Evolutionary conservation across 1,284 basidiomycete genomes (phyloP), one percentile per base, ranked within the genome.

Genomic region (Ceratobasidium sp.): DNA sequence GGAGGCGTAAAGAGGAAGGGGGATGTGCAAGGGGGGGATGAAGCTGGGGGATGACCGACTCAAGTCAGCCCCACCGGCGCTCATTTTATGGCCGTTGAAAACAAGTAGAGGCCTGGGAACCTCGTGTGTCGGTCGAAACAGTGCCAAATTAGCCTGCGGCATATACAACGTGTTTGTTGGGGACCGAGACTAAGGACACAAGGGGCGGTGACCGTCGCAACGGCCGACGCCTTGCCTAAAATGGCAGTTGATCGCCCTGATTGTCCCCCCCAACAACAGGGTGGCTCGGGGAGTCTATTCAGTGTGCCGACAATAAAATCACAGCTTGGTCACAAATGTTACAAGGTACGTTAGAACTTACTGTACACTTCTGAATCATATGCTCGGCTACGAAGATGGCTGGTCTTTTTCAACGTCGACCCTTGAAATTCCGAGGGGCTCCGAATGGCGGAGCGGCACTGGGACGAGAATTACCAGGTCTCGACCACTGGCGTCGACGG

Each of bases 221-320:
- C 59, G 59, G 59, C 24, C 64, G 22, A 39, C 51, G 34, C n/a
- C n/a, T 58, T 69, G 22, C 65, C 51, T 29, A 31, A n/a, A 54
- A 54, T 22, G 53, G 65, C 9, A 29, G 22, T 22, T 39, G 51
- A 43, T 54, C 65, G 65, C 51, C 65, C 53, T 69, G 48, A 19
- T 48, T 54, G n/a, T 41, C 29, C 37, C 29, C 37, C 64, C 37
- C 8, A 39, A 69, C 58, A 69, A 69, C n/a, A 54, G 65, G 49
- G 65, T 46, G 22, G 34, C 51, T 56, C 37, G 65, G 65, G 62
- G 41, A 56, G 51, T 29, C 37, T 69, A 54, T 69, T 69, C 65
- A 69, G 53, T 69, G n/a, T 37, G 39, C 59, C 59, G 59, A n/a
- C 41, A 43, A 61, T 61, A 14, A 61, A 43, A 61, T 56, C 54